Base-by-base conservation (phyloP, 768 basidiomycete genomes). In the Cantharellus anzutake region DNA sequence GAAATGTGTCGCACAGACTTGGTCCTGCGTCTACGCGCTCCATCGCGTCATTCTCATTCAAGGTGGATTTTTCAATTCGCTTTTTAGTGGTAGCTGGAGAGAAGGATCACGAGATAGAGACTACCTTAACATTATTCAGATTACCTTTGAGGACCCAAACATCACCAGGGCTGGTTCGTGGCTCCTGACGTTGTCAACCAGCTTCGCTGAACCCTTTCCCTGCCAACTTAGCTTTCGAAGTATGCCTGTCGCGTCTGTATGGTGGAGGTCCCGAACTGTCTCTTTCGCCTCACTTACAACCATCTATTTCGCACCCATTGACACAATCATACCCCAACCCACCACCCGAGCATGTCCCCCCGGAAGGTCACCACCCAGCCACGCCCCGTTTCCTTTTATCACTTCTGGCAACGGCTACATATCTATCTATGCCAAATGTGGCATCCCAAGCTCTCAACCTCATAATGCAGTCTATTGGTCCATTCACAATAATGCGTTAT, bases 1-100 rank as follows among this genome's bases (percentile, higher is more conserved):
- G 52, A 74, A 78, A 55, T 51, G 61, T 20, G 42, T 73, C 37
- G 84, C 80, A 3, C 20, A 29, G 20, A 74, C 81, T 2, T 83
- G 81, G 89, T 69, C 72, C 56, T 84, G 86, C 1, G 72, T 80
- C 41, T 96, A 93, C 73, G 78, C 75, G 51, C 73, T 91, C 3
- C 92, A 96, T 70, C 78, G 82, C 35, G 83, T 93, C 58, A 80
- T 96, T 42, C 80, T 94, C 61, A 88, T 90, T 50, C 92, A 94
- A 70, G 81, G 89, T 4, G 91, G 85, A 5, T 96, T 90, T 76
- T 93, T 94, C 71, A 76, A 80, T 55, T 82, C 86, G 40, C 77
- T 96, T 29, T 96, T 94, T 70, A 87, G 84, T 0, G 78, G 80
- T 1, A 86, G 84, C 2, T 89, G 86, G 65, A 70, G 75, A 39